phyloP scores from a whole-genome alignment of 306 rosid genomes.

The Cercis canadensis region DNA sequence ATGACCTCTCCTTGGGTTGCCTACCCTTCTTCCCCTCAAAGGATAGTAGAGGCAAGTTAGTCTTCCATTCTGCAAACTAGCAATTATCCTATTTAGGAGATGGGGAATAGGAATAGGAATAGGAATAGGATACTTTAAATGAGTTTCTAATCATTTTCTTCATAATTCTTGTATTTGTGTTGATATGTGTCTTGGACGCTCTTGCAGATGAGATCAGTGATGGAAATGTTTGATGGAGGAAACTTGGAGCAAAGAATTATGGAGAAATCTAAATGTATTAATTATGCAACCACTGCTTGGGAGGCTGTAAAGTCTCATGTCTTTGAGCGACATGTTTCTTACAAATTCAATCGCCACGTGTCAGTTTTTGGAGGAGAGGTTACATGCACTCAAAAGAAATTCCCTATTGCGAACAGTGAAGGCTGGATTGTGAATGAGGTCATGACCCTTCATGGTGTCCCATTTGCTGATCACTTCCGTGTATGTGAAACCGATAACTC shows the following conservation, averaged over 20 bases:
- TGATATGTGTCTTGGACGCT: neutral
- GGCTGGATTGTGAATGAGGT: constrained; percentile 77
- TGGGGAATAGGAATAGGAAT: too few relatives aligned
- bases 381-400: constrained; percentile 68
- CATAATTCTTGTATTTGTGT: constrained; percentile 4
- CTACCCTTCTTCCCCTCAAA: too few relatives aligned
- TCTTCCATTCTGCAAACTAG: too few relatives aligned
- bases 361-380: constrained; percentile 71
- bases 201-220: constrained; percentile 60
- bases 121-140: too few relatives aligned
- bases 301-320: constrained; percentile 52
- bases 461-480: constrained; percentile 64
- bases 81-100: too few relatives aligned
- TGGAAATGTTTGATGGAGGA: constrained; percentile 76
- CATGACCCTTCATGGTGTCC: constrained; percentile 72
- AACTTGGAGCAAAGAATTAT: constrained; percentile 67
- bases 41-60: too few relatives aligned
- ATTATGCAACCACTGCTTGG: constrained; percentile 70
- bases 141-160: neutral
- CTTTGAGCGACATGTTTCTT: constrained; percentile 60
- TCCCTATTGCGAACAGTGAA: constrained; percentile 41
- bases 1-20: too few relatives aligned
- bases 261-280: constrained; percentile 68
- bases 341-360: constrained; percentile 57
- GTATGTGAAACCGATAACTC: constrained; percentile 48